phyloP scores from a whole-genome alignment of 192 early-diverging fungal genomes.

The Coemansia sp. region DNA sequence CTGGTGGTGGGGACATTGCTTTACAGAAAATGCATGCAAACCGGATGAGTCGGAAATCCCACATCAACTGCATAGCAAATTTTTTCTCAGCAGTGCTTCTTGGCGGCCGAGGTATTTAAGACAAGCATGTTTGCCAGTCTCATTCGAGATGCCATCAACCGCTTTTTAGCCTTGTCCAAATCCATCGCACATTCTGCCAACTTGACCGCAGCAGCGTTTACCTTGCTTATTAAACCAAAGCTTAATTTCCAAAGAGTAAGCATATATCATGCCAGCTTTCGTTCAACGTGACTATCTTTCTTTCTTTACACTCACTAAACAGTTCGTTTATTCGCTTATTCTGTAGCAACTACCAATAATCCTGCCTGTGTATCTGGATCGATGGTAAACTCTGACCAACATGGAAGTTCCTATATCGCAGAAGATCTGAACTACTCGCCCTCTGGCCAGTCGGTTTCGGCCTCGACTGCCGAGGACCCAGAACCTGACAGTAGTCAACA shows the following conservation, averaged over 20 bases:
- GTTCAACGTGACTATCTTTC: background rate
- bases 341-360: background rate
- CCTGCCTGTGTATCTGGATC: constrained; percentile 8
- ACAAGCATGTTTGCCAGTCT: background rate
- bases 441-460: background rate
- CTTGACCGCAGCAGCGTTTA: background rate
- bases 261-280: background rate
- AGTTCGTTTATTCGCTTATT: background rate
- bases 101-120: constrained; percentile 1
- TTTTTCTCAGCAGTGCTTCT: background rate
- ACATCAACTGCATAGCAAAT: background rate
- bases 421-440: constrained; percentile 31
- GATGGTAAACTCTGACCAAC: constrained; percentile 39
- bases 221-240: background rate
- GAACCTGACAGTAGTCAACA: constrained; percentile 10
- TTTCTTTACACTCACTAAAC: background rate
- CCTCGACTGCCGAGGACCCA: constrained; percentile 1
- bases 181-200: background rate
- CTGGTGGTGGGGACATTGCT: background rate
- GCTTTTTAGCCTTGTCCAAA: background rate
- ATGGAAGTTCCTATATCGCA: constrained; percentile 54
- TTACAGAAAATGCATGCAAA: background rate
- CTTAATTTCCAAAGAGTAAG: background rate
- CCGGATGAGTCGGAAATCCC: background rate
- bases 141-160: background rate